Conservation (phyloP, 805 yeast genomes). For the Candida golubevii region DNA sequence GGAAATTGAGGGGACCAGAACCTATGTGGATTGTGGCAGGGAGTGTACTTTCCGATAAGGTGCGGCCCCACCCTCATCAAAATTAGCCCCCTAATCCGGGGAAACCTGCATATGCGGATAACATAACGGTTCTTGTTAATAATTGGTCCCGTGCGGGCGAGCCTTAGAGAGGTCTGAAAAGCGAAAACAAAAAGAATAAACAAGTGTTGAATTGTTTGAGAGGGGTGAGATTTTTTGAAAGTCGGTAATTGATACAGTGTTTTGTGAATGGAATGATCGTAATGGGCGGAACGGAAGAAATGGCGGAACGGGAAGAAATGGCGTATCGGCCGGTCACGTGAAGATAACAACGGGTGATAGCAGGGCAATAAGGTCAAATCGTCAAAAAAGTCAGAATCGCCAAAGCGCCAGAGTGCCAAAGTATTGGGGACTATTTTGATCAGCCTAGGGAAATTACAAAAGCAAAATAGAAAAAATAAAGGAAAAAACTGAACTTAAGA, state of each 20-base stretch:
- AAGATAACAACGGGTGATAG: not conserved
- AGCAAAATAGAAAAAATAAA: too few relatives aligned
- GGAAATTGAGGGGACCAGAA: not conserved
- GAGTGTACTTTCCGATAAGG: slow-evolving; percentile 6
- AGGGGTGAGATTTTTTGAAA: not conserved
- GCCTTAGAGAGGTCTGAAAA: too few relatives aligned
- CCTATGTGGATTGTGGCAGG: slow-evolving; percentile 6
- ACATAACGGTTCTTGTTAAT: not conserved
- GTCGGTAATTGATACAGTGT: too few relatives aligned
- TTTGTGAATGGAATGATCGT: not conserved
- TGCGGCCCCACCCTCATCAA: not conserved
- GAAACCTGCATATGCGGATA: slow-evolving; percentile 4
- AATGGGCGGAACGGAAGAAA: too few relatives aligned
- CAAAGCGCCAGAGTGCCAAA: too few relatives aligned
- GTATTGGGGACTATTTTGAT: too few relatives aligned
- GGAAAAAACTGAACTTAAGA: too few relatives aligned
- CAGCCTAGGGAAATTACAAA: too few relatives aligned
- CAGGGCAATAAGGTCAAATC: not conserved
- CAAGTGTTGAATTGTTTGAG: not conserved
- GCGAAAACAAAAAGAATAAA: too few relatives aligned
- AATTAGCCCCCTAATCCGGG: not conserved
- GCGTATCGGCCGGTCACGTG: not conserved
- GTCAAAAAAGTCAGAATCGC: too few relatives aligned
- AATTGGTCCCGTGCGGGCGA: not conserved
- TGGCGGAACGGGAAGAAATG: not conserved